Evolutionary conservation across 2,329 filamentous ascomycete genomes (phyloP).

Genomic region (Leptographium galeiforme): DNA sequence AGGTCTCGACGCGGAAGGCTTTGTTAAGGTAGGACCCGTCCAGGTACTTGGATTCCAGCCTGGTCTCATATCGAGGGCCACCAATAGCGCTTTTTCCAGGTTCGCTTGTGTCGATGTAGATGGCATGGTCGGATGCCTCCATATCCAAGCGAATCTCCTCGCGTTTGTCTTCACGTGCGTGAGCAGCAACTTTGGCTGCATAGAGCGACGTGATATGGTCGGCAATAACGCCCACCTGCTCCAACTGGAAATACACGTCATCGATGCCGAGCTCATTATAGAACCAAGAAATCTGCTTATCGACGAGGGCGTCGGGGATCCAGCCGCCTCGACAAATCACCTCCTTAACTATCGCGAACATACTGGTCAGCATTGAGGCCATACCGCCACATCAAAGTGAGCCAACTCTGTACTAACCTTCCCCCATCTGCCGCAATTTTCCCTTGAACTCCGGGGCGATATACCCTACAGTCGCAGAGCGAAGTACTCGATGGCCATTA

Average conservation of each 20-base stretch:
- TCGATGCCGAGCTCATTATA: slow-evolving; percentile 93
- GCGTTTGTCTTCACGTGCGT: slow-evolving; percentile 82
- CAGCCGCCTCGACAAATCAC: slow-evolving; percentile 67
- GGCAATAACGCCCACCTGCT: slow-evolving; percentile 73
- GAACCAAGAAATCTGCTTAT: slow-evolving; percentile 87
- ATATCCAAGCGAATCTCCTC: slow-evolving; percentile 93
- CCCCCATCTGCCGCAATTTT: slow-evolving; percentile 80
- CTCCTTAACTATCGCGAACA: slow-evolving; percentile 53
- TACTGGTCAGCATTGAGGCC: neutral
- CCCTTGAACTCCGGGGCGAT: slow-evolving; percentile 88
- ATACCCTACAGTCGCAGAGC: slow-evolving; percentile 86
- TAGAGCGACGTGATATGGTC: slow-evolving; percentile 94
- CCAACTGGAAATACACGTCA: slow-evolving; percentile 94
- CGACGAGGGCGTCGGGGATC: slow-evolving; percentile 71
- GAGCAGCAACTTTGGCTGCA: slow-evolving; percentile 89
- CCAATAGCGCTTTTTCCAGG: slow-evolving; percentile 64
- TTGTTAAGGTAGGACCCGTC: slow-evolving; percentile 60
- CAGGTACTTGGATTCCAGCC: slow-evolving; percentile 90
- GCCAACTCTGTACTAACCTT: slow-evolving; percentile 35
- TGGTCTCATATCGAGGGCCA: slow-evolving; percentile 85
- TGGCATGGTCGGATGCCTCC: slow-evolving; percentile 86
- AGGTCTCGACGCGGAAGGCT: slow-evolving; percentile 90
- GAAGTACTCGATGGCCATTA: slow-evolving; percentile 60
- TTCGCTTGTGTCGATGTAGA: slow-evolving; percentile 95
- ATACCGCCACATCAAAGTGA: neutral